These are phyloP conservation scores for Solanum dulcamara DNA, from an alignment of 257 asterid species.

Conservation along the genomic window DNA sequence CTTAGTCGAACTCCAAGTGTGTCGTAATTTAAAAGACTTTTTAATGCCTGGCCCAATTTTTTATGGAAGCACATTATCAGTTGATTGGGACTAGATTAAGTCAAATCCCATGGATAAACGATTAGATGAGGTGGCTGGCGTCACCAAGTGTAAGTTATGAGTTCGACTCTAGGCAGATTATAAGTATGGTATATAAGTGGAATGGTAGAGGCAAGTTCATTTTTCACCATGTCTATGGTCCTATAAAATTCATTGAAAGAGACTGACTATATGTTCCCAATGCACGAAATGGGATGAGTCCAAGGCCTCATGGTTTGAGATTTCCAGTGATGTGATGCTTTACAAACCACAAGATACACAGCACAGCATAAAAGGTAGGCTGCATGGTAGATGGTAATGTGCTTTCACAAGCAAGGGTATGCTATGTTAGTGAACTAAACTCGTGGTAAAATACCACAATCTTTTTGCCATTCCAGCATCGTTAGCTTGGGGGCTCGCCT, in stretches of 20 bases:
- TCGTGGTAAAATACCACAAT: constrained; percentile 22
- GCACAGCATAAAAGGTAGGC: neutral
- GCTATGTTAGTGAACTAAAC: neutral
- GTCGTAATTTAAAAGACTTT: neutral
- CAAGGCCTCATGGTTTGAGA: neutral
- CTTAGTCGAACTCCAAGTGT: neutral
- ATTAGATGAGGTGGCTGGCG: neutral
- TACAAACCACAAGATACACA: neutral
- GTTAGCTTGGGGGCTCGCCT: constrained; percentile 10
- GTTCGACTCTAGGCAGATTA: too few relatives aligned
- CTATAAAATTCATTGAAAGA: neutral
- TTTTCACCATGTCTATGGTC: too few relatives aligned
- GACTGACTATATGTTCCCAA: neutral
- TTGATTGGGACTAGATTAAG: neutral
- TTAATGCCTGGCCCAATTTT: neutral
- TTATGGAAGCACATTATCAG: neutral
- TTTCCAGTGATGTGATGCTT: neutral
- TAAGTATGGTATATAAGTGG: neutral
- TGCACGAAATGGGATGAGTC: neutral
- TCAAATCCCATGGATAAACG: neutral
- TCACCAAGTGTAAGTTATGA: neutral
- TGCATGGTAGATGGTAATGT: neutral
- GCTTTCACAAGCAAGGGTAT: neutral
- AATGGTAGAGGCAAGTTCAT: too few relatives aligned
- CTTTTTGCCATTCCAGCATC: constrained; percentile 17